These are phyloP conservation scores for Geranium brycei DNA, from an alignment of 345 rosid species.

Conservation along the genomic window DNA sequence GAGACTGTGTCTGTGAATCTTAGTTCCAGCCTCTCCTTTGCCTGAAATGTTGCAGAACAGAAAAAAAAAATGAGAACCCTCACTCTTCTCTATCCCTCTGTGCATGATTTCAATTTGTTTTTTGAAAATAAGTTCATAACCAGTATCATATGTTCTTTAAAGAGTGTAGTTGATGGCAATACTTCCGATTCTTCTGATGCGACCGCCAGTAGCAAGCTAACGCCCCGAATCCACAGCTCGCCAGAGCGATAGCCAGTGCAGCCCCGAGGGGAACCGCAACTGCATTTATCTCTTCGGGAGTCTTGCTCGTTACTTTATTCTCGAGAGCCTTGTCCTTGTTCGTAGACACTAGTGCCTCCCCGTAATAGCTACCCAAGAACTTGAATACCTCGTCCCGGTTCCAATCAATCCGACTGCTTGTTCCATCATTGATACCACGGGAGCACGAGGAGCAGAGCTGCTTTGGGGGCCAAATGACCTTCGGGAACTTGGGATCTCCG, in stretches of 20 bases:
- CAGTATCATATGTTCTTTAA: constrained; percentile 55
- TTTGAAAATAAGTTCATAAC: too few species aligned
- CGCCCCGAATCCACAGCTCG: constrained; percentile 94
- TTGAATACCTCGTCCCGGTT: constrained; percentile 60
- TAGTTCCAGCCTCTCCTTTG: constrained; percentile 59
- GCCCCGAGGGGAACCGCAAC: constrained; percentile 88
- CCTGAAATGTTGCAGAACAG: constrained; percentile 46
- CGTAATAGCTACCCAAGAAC: constrained; percentile 57
- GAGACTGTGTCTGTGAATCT: neutral
- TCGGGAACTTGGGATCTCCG: constrained; percentile 83
- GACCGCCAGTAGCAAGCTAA: constrained; percentile 97
- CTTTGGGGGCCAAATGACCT: constrained; percentile 80
- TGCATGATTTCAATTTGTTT: too few species aligned
- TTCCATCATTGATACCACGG: constrained; percentile 9
- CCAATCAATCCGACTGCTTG: constrained; percentile 28
- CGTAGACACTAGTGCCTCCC: constrained; percentile 46
- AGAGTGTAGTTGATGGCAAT: constrained; percentile 71
- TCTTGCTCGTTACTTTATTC: constrained; percentile 22
- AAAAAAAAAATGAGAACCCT: constrained; percentile 9
- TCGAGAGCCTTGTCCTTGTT: constrained; percentile 43
- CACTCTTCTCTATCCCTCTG: too few species aligned
- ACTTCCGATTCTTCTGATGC: constrained; percentile 92
- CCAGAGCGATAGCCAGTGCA: constrained; percentile 88
- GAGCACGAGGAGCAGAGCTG: constrained; percentile 76
- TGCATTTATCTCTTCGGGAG: constrained; percentile 55